These are phyloP conservation scores for Chrysoporthe austroafricana DNA, from an alignment of 2,329 filamentous ascomycete species.

Conservation along the genomic window DNA sequence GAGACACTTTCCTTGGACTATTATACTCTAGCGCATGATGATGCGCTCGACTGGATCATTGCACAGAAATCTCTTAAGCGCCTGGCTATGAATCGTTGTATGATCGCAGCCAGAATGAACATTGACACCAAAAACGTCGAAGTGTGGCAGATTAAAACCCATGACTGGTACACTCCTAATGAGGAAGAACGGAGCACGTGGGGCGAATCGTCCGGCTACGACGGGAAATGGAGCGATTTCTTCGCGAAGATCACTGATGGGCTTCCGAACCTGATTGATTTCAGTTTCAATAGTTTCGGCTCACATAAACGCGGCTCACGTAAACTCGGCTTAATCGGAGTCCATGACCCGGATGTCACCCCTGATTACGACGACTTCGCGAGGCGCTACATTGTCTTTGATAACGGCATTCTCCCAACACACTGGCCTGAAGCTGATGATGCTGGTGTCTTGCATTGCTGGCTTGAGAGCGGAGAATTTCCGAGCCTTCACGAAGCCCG, in stretches of 20 bases:
- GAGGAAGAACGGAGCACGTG: background rate
- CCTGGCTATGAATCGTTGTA: slow-evolving; percentile 17
- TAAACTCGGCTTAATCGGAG: too few species aligned
- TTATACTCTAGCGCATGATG: slow-evolving; percentile 17
- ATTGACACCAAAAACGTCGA: background rate
- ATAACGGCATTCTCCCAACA: slow-evolving; percentile 5
- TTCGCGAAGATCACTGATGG: slow-evolving; percentile 12
- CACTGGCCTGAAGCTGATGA: slow-evolving; percentile 6
- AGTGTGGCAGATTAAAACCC: slow-evolving; percentile 9
- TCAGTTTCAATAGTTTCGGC: slow-evolving; percentile 10
- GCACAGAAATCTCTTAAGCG: slow-evolving; percentile 13
- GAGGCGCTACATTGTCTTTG: slow-evolving; percentile 14
- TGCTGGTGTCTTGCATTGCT: background rate
- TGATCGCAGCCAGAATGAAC: slow-evolving; percentile 4
- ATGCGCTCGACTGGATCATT: slow-evolving; percentile 20
- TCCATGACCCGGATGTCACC: too few species aligned
- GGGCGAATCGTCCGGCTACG: background rate
- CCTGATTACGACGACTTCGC: background rate
- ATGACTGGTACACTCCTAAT: slow-evolving; percentile 2
- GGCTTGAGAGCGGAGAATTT: background rate
- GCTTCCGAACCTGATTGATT: slow-evolving; percentile 20
- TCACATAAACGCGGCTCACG: background rate
- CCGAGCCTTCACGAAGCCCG: slow-evolving; percentile 14
- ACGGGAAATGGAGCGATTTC: slow-evolving; percentile 21
- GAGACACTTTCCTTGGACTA: slow-evolving; percentile 5